Conservation (phyloP, 1,284 basidiomycete species). For the Rhizoctonia solani region DNA sequence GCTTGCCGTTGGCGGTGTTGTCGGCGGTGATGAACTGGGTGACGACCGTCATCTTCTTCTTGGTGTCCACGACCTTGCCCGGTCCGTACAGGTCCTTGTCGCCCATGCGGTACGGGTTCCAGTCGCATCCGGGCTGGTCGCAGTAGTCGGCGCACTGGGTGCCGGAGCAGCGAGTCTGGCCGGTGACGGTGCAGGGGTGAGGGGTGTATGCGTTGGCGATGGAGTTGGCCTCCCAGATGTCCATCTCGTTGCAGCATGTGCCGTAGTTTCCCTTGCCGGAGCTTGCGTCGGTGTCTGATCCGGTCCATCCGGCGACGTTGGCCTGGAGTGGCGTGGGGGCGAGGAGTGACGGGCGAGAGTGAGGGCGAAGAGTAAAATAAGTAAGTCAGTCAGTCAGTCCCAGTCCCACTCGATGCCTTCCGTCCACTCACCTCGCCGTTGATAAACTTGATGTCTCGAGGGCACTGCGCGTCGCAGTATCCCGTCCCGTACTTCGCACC, state of each 20-base stretch:
- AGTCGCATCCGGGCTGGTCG: too few species aligned
- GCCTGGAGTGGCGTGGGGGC: background rate
- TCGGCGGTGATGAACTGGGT: too few species aligned
- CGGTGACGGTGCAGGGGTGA: too few species aligned
- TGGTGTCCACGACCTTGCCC: conserved; percentile 56
- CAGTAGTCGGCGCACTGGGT: too few species aligned
- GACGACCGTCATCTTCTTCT: too few species aligned
- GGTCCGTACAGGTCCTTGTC: conserved; percentile 63
- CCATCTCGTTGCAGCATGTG: conserved; percentile 39
- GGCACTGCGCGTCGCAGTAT: conserved; percentile 64
- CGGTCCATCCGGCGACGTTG: conserved; percentile 34
- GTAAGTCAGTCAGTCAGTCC: too few species aligned
- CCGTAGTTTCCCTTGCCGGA: conserved; percentile 37
- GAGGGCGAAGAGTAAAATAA: too few species aligned
- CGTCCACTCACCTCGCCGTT: conserved; percentile 49
- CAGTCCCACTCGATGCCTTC: background rate
- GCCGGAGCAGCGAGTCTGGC: too few species aligned
- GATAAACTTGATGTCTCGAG: conserved; percentile 55
- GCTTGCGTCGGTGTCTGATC: background rate
- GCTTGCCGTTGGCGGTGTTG: too few species aligned
- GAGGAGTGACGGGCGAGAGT: too few species aligned
- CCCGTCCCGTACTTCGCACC: conserved; percentile 62
- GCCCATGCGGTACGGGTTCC: conserved; percentile 53
- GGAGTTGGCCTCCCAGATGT: conserved; percentile 39
- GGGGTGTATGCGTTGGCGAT: conserved; percentile 35